These are phyloP conservation scores for Mallotus repandus DNA, from an alignment of 441 rosid genomes.

Conservation along the genomic window DNA sequence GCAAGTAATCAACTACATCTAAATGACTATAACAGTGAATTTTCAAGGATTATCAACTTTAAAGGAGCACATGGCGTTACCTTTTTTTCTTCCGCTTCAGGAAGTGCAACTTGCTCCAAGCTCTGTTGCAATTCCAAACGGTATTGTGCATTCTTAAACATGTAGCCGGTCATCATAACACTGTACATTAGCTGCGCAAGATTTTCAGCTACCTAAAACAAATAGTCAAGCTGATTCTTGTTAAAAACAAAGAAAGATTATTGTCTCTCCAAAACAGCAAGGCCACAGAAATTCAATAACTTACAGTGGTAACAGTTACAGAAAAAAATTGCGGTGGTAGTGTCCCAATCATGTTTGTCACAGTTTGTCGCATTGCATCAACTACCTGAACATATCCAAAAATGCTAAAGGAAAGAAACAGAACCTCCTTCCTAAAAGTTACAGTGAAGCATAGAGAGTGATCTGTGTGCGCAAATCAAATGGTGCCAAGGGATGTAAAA, in stretches of 20 bases:
- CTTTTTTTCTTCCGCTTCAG: conserved; percentile 62
- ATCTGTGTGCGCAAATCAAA: neutral
- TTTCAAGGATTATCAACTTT: neutral
- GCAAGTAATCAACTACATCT: neutral
- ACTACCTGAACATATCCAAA: conserved; percentile 53
- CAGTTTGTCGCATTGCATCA: conserved; percentile 94
- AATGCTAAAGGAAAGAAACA: conserved; percentile 15
- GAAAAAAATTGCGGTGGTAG: conserved; percentile 86
- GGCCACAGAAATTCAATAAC: conserved; percentile 28
- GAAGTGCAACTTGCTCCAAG: conserved; percentile 86
- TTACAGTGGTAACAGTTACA: conserved; percentile 79
- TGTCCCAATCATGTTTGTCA: conserved; percentile 92
- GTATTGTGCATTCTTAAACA: conserved; percentile 90
- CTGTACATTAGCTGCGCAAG: conserved; percentile 98
- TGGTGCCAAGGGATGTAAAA: neutral
- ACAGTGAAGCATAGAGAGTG: neutral
- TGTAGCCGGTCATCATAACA: conserved; percentile 96
- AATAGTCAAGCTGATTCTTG: conserved; percentile 11
- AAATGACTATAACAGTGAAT: neutral
- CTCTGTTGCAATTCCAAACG: conserved; percentile 92
- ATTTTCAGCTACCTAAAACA: conserved; percentile 88
- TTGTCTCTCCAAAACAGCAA: conserved; percentile 2
- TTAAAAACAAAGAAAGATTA: neutral
- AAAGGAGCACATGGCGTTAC: conserved; percentile 24
- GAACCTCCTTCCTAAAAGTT: conserved; percentile 3